Base-by-base conservation (phyloP, 768 basidiomycete species). In the Russula griseocarnosa region DNA sequence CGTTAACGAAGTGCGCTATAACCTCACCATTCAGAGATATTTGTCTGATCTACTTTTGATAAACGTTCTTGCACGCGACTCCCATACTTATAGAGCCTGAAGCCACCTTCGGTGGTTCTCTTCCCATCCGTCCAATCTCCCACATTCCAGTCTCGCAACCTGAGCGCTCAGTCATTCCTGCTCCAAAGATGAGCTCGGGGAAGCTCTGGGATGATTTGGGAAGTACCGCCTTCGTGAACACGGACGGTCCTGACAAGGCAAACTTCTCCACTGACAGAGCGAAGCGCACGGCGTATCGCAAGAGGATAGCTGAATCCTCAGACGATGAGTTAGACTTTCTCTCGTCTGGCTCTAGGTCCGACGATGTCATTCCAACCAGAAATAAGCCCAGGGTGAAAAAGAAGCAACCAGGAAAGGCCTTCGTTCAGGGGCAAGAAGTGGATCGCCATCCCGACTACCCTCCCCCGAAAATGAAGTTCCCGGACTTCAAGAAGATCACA, bases 201-300 rank as follows among this genome's bases (percentile, higher is more conserved):
- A 60, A 60, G 32, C 63, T 64, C 63, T 64, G 63, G 63, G 63
- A 64, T 32, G 47, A 64, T 28, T 42, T 64, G 30, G 63, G 63
- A 42, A 55, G 63, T 9, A 55, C 63, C 32, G 24, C 24, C 20
- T 64, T 64, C 24, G 52, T 63, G 42, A 63, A 57, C 36, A 47
- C 40, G 40, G 32, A 20, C 30, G 52, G 40, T 18, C 4, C 46
- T 9, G 22, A 20, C 9, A 54, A 49, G n/a, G 40, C 26, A 4
- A 58, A 22, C 20, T 28, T 30, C 4, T 49, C 14, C 18, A 40
- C 49, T 26, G n/a, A 24, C 34, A 20, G n/a, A 14, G 18, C 52
- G 28, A 64, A 64, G 54, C 63, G 63, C 18, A 18, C 1, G 14
- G 53, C 14, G 8, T 30, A 8, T 16, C 20, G 8, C 30, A 55